phyloP scores from a whole-genome alignment of 164 flowering plant species.

The Nelumbo lutea region DNA sequence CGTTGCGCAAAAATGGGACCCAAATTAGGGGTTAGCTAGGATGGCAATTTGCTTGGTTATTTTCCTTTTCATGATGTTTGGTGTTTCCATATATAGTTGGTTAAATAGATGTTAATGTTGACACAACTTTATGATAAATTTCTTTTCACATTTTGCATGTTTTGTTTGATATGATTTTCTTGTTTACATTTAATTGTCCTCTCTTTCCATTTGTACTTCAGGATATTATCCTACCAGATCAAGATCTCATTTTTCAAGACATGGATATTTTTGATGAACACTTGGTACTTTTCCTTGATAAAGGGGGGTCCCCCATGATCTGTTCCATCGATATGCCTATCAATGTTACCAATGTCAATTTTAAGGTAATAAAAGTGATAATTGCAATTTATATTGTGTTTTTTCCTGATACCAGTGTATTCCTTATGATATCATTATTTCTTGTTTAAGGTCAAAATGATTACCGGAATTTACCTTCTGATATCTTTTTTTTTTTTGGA shows the following conservation, averaged over 20 bases:
- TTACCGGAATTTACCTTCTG: no score
- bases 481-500: no score
- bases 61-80: not conserved
- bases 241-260: slow-evolving; percentile 56
- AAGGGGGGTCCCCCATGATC: slow-evolving; percentile 42
- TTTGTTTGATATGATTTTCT: not conserved
- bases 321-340: slow-evolving; percentile 78
- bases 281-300: slow-evolving; percentile 69
- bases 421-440: not conserved
- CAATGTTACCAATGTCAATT: slow-evolving; percentile 25
- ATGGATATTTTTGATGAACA: slow-evolving; percentile 81
- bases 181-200: not conserved
- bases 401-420: not conserved
- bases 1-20: no score
- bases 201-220: slow-evolving; percentile 14
- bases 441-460: no score
- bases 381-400: not conserved
- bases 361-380: slow-evolving; percentile 38
- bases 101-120: not conserved
- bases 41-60: not conserved
- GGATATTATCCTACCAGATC: slow-evolving; percentile 60
- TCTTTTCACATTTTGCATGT: not conserved
- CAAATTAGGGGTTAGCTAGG: not conserved
- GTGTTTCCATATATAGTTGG: not conserved
- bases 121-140: not conserved